Conservation (phyloP, 2,329 filamentous ascomycete species). For the Sarocladium brachiariae region DNA sequence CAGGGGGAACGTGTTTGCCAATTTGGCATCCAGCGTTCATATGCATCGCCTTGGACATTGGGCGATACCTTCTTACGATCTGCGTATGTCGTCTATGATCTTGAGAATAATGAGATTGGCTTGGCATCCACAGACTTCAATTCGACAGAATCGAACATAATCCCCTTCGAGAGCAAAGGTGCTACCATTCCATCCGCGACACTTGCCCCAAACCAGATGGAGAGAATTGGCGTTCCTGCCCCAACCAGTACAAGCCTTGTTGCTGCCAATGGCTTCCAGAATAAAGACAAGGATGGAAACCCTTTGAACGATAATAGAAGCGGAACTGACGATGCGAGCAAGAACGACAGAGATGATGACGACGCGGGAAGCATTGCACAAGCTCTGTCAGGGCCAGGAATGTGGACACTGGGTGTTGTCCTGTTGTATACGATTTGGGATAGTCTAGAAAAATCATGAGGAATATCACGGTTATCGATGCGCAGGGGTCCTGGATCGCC, state of each 20-base stretch:
- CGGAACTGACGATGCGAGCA: slow-evolving; percentile 29
- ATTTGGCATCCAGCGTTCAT: slow-evolving; percentile 51
- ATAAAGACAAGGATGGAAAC: slow-evolving; percentile 4
- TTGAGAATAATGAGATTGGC: slow-evolving; percentile 49
- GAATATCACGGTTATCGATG: neutral
- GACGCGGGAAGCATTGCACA: neutral
- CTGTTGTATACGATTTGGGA: neutral
- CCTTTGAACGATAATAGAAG: slow-evolving; percentile 9
- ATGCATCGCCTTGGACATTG: slow-evolving; percentile 36
- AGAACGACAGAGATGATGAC: neutral
- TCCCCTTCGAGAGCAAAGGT: slow-evolving; percentile 41
- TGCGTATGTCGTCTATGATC: slow-evolving; percentile 54
- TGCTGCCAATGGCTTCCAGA: slow-evolving; percentile 27
- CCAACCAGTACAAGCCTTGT: slow-evolving; percentile 17
- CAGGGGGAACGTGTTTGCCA: slow-evolving; percentile 41
- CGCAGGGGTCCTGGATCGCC: neutral
- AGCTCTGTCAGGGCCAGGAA: neutral
- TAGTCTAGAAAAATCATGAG: neutral
- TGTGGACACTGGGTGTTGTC: neutral
- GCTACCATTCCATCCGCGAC: slow-evolving; percentile 46
- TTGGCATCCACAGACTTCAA: slow-evolving; percentile 51
- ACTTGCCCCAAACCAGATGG: slow-evolving; percentile 31
- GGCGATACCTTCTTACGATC: slow-evolving; percentile 54
- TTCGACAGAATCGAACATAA: slow-evolving; percentile 40
- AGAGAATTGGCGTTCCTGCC: slow-evolving; percentile 17